A percentile compares a stretch with the other conserved stretches of the same genome.
Conservation (phyloP, 495 filamentous ascomycete species). For the Penicillium maclennaniae region DNA sequence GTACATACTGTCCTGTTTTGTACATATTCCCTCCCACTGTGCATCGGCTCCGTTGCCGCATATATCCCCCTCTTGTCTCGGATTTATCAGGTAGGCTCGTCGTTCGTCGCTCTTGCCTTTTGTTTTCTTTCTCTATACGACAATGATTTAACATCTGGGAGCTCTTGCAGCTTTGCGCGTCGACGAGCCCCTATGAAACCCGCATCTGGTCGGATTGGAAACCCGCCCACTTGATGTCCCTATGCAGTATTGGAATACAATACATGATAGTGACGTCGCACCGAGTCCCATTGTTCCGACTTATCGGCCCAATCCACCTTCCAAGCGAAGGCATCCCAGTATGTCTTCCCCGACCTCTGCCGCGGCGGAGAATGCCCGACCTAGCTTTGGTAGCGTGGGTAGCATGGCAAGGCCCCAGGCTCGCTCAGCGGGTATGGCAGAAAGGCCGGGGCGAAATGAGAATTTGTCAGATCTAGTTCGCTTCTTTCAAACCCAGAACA, state of each 20-base stretch:
- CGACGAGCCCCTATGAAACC: constrained; percentile 11
- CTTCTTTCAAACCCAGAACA: constrained; percentile 36
- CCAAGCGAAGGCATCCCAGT: constrained; percentile 25
- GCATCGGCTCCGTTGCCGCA: constrained; percentile 1
- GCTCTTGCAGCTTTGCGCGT: neutral
- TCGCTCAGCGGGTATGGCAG: constrained; percentile 24
- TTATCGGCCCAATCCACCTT: constrained; percentile 30
- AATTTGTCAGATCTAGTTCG: constrained; percentile 36
- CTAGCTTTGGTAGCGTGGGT: constrained; percentile 1
- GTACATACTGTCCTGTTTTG: constrained; percentile 22
- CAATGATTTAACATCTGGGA: constrained; percentile 1
- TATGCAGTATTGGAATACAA: constrained; percentile 35
- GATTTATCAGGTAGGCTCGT: constrained; percentile 14
- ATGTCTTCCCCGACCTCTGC: constrained; percentile 28
- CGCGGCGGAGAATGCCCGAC: constrained; percentile 3
- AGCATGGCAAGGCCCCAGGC: constrained; percentile 20
- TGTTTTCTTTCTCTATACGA: neutral
- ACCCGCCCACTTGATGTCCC: constrained; percentile 21
- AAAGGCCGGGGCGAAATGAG: constrained; percentile 28
- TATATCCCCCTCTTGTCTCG: constrained; percentile 3
- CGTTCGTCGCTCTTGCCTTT: neutral
- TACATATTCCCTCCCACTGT: constrained; percentile 20
- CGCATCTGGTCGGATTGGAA: constrained; percentile 15
- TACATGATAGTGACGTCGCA: constrained; percentile 32
- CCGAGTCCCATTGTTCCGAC: constrained; percentile 44